Evolutionary conservation across 192 early-diverging fungal species (phyloP), one percentile per base, ranked within the genome.

Genomic region (Podila horticola): DNA sequence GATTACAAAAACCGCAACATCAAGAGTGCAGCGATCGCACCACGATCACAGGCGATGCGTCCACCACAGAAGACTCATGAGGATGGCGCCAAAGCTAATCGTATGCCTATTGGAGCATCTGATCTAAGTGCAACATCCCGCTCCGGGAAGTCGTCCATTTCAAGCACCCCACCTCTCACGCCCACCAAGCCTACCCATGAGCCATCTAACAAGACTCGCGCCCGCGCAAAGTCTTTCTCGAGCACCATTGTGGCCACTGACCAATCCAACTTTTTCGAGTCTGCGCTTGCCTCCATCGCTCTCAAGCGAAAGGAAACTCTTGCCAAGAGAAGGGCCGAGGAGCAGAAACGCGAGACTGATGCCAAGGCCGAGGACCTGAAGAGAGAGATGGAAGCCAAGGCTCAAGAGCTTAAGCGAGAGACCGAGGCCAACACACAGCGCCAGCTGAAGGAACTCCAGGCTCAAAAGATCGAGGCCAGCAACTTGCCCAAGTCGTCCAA

Each of bases 401-500:
- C 51, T 0, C 24, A 30, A 24, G 49, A 66, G 20, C 12, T 50
- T 19, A 68, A 69, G 48, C 50, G 52, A 49, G 69, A 67, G 55
- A 33, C 30, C 9, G 36, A 62, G 29, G 69, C 70, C 19, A n/a
- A 51, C n/a, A 30, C 30, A 15, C 62, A 24, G 7, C 62, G 57
- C 8, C 30, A 59, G 38, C 58, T 67, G 4, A 48, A 79, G 61
- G 59, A 72, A 20, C 63, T 58, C 5, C 66, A 68, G 29, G 77
- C 77, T 2, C 70, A 72, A 38, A 81, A 81, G n/a, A 50, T 68
- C n/a, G 77, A 81, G 30, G 29, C 77, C 7, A 81, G 64, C 48
- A 81, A 81, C 57, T 26, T 73, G 30, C 77, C 77, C 15, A 72
- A 73, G 17, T 81, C 77, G 3, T 73, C 71, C 2, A 81, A 81